Evolutionary conservation across 2,329 filamentous ascomycete genomes (phyloP).

Genomic region (Penicillium sp.): DNA sequence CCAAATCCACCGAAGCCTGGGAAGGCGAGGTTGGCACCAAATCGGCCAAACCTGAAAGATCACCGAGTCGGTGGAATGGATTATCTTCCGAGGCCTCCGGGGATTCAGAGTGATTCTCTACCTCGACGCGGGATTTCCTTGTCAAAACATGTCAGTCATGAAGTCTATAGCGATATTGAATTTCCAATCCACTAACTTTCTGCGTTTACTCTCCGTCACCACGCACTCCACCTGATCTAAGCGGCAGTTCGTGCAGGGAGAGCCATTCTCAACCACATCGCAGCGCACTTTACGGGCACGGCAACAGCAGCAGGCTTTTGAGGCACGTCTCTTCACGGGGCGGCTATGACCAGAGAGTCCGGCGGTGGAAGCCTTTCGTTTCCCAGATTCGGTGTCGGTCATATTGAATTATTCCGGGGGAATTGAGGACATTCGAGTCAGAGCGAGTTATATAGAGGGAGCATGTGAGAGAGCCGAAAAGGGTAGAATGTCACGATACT

Average conservation of each 20-base stretch:
- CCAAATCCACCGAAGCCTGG: slow-evolving; percentile 48
- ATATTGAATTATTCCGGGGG: slow-evolving; percentile 18
- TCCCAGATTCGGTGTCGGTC: slow-evolving; percentile 42
- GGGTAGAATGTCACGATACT: not conserved
- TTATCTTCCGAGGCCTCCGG: slow-evolving; percentile 39
- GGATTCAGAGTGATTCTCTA: slow-evolving; percentile 40
- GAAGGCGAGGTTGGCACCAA: slow-evolving; percentile 43
- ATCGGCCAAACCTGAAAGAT: slow-evolving; percentile 32
- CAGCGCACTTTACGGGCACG: slow-evolving; percentile 87
- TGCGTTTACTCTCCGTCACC: slow-evolving; percentile 76
- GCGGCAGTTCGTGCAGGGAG: slow-evolving; percentile 83
- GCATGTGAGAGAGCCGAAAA: slow-evolving; percentile 1
- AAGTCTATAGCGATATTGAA: slow-evolving; percentile 14
- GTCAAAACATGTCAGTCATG: not conserved
- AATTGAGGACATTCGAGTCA: slow-evolving; percentile 22
- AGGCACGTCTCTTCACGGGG: slow-evolving; percentile 78
- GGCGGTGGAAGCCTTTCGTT: slow-evolving; percentile 59
- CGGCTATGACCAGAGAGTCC: slow-evolving; percentile 54
- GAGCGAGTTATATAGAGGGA: not conserved
- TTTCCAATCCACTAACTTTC: slow-evolving; percentile 47
- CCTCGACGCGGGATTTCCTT: slow-evolving; percentile 44
- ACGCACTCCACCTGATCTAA: slow-evolving; percentile 54
- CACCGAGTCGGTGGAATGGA: slow-evolving; percentile 29
- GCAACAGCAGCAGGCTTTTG: slow-evolving; percentile 86
- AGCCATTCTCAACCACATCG: slow-evolving; percentile 83